phyloP scores from a whole-genome alignment of 805 yeast genomes.

The Schizosaccharomyces octosporus region DNA sequence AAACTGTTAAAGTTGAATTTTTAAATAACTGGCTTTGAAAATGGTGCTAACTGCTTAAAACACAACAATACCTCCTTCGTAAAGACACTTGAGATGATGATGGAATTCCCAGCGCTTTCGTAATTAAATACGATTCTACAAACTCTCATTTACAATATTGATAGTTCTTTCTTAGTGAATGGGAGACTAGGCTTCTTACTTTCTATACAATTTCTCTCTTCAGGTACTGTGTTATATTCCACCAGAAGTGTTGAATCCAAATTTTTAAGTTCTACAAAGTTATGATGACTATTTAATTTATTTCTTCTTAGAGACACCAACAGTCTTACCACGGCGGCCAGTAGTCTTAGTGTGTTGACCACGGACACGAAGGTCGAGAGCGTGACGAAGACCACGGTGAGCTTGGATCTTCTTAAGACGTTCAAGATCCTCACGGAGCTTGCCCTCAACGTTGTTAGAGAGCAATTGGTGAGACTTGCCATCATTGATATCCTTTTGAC shows the following conservation, averaged over 20 bases:
- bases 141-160: too few species aligned
- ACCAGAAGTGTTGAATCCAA: not conserved
- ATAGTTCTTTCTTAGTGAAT: too few species aligned
- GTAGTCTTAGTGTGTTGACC: conserved; percentile 99
- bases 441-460: conserved; percentile 96
- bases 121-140: too few species aligned
- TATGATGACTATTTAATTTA: conserved; percentile 4
- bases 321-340: conserved; percentile 69
- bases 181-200: too few species aligned
- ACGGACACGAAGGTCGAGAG: conserved; percentile 99
- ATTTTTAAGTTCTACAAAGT: not conserved
- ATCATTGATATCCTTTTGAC: conserved; percentile 94
- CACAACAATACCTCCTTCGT: too few species aligned
- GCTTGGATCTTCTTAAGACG: conserved; percentile 99
- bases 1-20: too few species aligned
- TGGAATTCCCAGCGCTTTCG: too few species aligned
- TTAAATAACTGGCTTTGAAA: too few species aligned
- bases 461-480: conserved; percentile 98
- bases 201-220: too few species aligned
- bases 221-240: not conserved
- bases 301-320: conserved; percentile 23
- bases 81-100: too few species aligned
- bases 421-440: conserved; percentile 98
- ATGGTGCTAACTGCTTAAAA: too few species aligned
- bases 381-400: conserved; percentile 99